Conservation (phyloP, 139 green algal genomes). For the Closterium sp. region DNA sequence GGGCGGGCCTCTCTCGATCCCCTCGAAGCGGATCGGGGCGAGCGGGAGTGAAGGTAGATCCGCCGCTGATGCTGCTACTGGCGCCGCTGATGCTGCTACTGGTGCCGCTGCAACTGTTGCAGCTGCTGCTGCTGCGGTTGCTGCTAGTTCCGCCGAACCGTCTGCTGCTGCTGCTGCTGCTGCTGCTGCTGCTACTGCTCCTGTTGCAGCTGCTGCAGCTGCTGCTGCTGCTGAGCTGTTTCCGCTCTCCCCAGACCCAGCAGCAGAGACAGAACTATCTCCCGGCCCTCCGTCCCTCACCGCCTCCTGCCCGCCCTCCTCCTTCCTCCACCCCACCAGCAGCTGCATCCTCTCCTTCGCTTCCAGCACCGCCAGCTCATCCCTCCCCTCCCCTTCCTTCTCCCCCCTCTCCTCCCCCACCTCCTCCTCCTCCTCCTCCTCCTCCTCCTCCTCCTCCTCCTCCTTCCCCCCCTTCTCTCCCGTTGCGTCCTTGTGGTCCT, state of each 20-base stretch:
- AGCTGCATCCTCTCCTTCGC: background rate
- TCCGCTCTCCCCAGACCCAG: background rate
- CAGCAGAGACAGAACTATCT: too few relatives aligned
- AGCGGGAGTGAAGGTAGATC: too few relatives aligned
- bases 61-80: too few relatives aligned
- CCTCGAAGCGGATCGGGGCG: constrained; percentile 37
- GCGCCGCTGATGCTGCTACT: too few relatives aligned
- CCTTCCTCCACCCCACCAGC: background rate
- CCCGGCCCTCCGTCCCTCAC: background rate
- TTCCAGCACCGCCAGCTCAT: background rate
- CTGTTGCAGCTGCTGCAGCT: background rate
- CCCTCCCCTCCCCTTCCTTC: background rate
- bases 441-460: too few relatives aligned
- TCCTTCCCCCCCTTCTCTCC: too few relatives aligned
- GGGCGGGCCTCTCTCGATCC: constrained; percentile 17
- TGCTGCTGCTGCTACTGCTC: background rate
- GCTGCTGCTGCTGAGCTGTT: background rate
- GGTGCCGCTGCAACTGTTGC: too few relatives aligned
- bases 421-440: too few relatives aligned
- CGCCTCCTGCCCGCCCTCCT: background rate
- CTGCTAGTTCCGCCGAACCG: too few relatives aligned
- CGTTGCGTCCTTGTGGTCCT: too few relatives aligned
- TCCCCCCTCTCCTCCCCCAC: background rate
- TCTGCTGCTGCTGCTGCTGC: too few relatives aligned
- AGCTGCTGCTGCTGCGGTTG: too few relatives aligned